phyloP scores from a whole-genome alignment of 345 rosid species.

The Camelina laxa region DNA sequence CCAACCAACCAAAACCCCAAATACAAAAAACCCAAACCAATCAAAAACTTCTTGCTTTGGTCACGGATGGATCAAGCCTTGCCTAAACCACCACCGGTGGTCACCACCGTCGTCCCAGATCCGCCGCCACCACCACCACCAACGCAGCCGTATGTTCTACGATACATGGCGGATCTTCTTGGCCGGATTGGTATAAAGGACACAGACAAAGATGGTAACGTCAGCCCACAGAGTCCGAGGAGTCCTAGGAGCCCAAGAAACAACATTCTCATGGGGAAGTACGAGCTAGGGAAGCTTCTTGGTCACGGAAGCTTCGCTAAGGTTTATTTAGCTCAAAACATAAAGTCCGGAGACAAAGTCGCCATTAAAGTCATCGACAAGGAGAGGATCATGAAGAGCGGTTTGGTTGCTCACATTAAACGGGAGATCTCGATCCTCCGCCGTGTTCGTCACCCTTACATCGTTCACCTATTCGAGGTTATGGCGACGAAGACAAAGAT shows the following conservation, averaged over 20 bases:
- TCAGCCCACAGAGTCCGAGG: conserved; percentile 45
- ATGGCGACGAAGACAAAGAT: conserved; percentile 89
- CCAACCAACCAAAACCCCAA: neutral
- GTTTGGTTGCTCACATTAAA: conserved; percentile 72
- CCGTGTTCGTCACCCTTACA: conserved; percentile 84
- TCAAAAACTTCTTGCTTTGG: neutral
- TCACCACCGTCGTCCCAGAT: conserved; percentile 35
- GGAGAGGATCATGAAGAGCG: conserved; percentile 64
- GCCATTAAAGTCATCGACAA: conserved; percentile 91
- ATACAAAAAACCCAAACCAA: neutral
- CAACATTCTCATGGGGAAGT: conserved; percentile 66
- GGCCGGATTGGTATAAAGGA: conserved; percentile 41
- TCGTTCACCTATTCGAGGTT: conserved; percentile 79
- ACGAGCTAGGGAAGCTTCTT: conserved; percentile 72
- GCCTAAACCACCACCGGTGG: conserved; percentile 36
- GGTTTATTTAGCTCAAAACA: conserved; percentile 74
- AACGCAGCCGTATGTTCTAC: conserved; percentile 31
- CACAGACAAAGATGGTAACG: conserved; percentile 42
- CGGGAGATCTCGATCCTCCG: conserved; percentile 89
- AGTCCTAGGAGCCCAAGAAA: conserved; percentile 41
- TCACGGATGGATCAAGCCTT: conserved; percentile 43
- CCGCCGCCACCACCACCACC: conserved; percentile 30
- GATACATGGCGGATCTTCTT: conserved; percentile 43
- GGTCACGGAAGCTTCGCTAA: conserved; percentile 94
- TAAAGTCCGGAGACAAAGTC: conserved; percentile 54